phyloP scores from a whole-genome alignment of 1,284 basidiomycete species.

The Ceratobasidium sp. region DNA sequence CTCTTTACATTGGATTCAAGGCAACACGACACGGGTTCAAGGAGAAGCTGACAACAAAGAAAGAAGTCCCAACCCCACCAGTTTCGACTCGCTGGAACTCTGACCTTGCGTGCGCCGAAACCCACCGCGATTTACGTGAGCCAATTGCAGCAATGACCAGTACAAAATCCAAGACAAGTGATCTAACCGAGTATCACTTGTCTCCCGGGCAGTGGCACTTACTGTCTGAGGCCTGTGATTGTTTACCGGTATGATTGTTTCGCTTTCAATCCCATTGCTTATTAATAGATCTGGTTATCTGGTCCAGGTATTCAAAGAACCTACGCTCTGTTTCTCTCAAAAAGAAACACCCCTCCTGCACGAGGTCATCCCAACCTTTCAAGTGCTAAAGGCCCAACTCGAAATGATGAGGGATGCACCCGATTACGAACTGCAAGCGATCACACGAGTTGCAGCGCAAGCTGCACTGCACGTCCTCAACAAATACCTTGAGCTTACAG shows the following conservation, averaged over 20 bases:
- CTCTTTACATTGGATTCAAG: background rate
- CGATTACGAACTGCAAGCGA: background rate
- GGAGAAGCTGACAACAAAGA: background rate
- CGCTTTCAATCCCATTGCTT: background rate
- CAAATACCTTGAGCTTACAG: background rate
- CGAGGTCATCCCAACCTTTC: background rate
- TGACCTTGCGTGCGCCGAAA: conserved; percentile 11
- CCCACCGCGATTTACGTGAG: background rate
- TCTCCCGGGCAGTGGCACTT: background rate
- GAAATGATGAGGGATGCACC: background rate
- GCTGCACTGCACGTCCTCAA: background rate
- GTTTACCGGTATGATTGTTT: background rate
- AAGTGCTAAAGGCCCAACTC: background rate
- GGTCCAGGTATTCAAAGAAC: conserved; percentile 5
- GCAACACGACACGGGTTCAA: background rate
- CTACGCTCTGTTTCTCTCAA: conserved; percentile 3
- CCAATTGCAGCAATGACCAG: background rate
- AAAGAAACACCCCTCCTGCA: background rate
- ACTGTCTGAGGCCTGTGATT: background rate
- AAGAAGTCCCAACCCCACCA: background rate
- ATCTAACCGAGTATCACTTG: background rate
- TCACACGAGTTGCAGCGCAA: conserved; percentile 3
- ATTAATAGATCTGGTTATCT: background rate
- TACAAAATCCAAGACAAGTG: no score
- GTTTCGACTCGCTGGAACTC: conserved; percentile 22